Percentiles rank a stretch among this genome's conserved stretches.
Evolutionary conservation across 768 basidiomycete genomes (phyloP).

Genomic region (Suillus occidentalis): DNA sequence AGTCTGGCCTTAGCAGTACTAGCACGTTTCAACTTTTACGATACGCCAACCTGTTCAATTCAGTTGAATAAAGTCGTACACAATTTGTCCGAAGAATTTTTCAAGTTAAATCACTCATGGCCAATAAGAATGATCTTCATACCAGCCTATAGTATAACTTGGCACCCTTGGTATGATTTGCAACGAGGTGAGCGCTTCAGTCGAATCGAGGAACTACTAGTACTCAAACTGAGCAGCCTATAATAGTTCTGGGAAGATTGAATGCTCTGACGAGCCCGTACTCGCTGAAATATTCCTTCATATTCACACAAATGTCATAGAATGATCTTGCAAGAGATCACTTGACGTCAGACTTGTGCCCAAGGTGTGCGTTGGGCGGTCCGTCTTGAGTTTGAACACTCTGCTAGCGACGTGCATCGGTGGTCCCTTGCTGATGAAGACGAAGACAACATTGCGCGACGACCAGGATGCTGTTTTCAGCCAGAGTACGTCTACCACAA

Average conservation of each 20-base stretch:
- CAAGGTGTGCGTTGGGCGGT: not conserved
- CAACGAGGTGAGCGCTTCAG: not conserved
- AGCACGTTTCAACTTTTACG: not conserved
- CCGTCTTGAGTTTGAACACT: not conserved
- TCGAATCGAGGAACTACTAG: not conserved
- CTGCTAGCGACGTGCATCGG: too few relatives aligned
- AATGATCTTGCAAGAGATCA: not conserved
- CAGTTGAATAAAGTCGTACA: not conserved
- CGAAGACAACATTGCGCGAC: not conserved
- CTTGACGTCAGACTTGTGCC: not conserved
- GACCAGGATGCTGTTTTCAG: not conserved
- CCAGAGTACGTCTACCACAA: not conserved
- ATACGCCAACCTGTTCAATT: not conserved
- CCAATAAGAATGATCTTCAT: not conserved
- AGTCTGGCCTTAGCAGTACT: not conserved
- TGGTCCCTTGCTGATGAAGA: not conserved
- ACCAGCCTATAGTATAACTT: not conserved
- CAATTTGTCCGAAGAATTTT: not conserved
- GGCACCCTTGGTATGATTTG: not conserved
- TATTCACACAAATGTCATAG: not conserved
- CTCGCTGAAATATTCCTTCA: not conserved
- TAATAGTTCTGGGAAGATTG: not conserved
- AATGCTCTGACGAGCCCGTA: not conserved
- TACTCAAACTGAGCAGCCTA: not conserved
- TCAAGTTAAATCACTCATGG: not conserved